Conservation (phyloP, 768 basidiomycete species). For the Tephrocybe sp. region DNA sequence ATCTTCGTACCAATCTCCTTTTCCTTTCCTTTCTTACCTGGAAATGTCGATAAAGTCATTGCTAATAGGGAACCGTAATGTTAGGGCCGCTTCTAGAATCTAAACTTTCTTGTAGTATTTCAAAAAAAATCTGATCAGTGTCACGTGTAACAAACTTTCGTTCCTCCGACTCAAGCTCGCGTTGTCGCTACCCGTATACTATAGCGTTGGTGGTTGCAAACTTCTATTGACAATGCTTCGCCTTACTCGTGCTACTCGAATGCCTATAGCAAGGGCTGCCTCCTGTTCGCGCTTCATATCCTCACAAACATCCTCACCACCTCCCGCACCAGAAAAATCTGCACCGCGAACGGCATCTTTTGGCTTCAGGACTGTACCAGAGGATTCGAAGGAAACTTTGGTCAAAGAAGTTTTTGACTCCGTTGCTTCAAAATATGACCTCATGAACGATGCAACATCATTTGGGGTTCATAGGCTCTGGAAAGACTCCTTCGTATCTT, state of each 20-base stretch:
- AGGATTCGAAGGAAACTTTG: slow-evolving; percentile 82
- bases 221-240: slow-evolving; percentile 10
- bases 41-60: slow-evolving; percentile 16
- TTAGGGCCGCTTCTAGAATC: too few relatives aligned
- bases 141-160: slow-evolving; percentile 12
- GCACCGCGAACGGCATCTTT: slow-evolving; percentile 72
- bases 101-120: too few relatives aligned
- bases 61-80: too few relatives aligned
- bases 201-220: not conserved
- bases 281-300: slow-evolving; percentile 15
- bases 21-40: slow-evolving; percentile 47
- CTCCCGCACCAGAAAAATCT: slow-evolving; percentile 6
- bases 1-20: slow-evolving; percentile 35
- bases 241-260: slow-evolving; percentile 9
- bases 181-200: too few relatives aligned
- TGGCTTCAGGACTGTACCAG: slow-evolving; percentile 87
- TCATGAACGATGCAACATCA: slow-evolving; percentile 99
- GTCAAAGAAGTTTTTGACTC: slow-evolving; percentile 95
- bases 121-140: slow-evolving; percentile 6
- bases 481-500: slow-evolving; percentile 88
- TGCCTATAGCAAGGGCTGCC: slow-evolving; percentile 1
- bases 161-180: not conserved
- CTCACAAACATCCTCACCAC: slow-evolving; percentile 17
- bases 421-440: slow-evolving; percentile 91
- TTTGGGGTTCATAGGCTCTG: slow-evolving; percentile 94